Base-by-base conservation (phyloP, 2,329 filamentous ascomycete genomes). In the Alternaria ethzedia region DNA sequence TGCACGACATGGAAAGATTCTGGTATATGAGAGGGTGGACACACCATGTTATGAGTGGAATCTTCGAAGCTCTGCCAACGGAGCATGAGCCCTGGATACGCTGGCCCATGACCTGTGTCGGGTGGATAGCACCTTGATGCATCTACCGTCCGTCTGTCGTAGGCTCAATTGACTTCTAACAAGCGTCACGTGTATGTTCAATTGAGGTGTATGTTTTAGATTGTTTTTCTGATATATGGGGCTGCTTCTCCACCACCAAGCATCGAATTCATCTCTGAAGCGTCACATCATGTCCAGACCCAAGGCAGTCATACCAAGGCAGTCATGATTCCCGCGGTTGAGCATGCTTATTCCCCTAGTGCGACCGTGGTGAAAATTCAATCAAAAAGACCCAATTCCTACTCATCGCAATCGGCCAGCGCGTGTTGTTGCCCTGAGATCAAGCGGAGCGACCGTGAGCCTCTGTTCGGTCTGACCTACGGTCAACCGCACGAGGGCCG, bases 11-110 rank as follows among this genome's bases (percentile, higher is more conserved):
- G 66, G 73, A 77, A 28, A 56, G 64, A 2, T 75, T 77, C 44
- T 77, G 75, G 75, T 77, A 75, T 44, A 72, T 75, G 69, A 69
- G 70, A 36, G 75, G 72, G 7, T 77, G 73, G 74, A 76, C 75
- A 7, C 54, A 66, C 17, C 75, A 77, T 59, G 66, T 74, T 9
- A 67, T 77, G 64, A 59, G 59, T 25, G 73, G 73, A 2, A 76
- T 76, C 17, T 75, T 61, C 54, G 65, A 67, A 5, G 51, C 66
- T 9, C 46, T 71, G 26, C 65, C 60, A 0, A 60, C 50, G 25
- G 74, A 74, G 57, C 55, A 76, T 55, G 63, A 66, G 52, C 25
- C 67, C 6, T 71, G 70, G 64, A 57, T 75, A 15, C 61, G 69
- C 25, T 77, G 74, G 74, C 68, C 73, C 1, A 71, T 74, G 12